phyloP scores from a whole-genome alignment of 768 basidiomycete species.

The Galerina marginata region DNA sequence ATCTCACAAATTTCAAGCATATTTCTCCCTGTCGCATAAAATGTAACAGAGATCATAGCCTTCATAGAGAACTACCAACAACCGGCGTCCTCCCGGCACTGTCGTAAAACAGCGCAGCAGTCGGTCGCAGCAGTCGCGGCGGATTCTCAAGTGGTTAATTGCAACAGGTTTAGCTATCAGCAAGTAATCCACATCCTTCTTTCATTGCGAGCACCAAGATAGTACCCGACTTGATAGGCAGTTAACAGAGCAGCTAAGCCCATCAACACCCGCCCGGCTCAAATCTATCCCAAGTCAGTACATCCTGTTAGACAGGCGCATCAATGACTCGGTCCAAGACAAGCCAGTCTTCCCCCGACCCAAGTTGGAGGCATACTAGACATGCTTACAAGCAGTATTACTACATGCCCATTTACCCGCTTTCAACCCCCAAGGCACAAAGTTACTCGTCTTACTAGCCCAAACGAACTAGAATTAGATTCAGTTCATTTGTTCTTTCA shows the following conservation, averaged over 20 bases:
- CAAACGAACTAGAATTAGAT: conserved; percentile 4
- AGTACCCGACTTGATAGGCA: conserved; percentile 32
- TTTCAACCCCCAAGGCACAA: conserved; percentile 16
- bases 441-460: conserved; percentile 17
- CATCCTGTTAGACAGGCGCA: conserved; percentile 36
- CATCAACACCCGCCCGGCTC: conserved; percentile 25
- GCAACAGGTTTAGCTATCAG: conserved; percentile 35
- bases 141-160: too few species aligned
- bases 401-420: neutral
- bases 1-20: conserved; percentile 50
- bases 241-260: conserved; percentile 1
- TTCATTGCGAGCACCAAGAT: conserved; percentile 32
- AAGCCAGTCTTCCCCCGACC: conserved; percentile 36
- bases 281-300: conserved; percentile 38
- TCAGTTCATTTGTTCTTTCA: conserved; percentile 18
- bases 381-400: neutral
- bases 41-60: conserved; percentile 40
- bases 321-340: conserved; percentile 40
- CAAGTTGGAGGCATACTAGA: conserved; percentile 26
- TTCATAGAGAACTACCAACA: conserved; percentile 44
- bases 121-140: too few species aligned
- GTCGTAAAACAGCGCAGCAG: conserved; percentile 28
- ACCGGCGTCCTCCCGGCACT: conserved; percentile 23
- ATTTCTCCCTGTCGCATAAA: conserved; percentile 29
- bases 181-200: conserved; percentile 44